Evolutionary conservation across 441 rosid genomes (phyloP).

Genomic region (Aleurites moluccanus): DNA sequence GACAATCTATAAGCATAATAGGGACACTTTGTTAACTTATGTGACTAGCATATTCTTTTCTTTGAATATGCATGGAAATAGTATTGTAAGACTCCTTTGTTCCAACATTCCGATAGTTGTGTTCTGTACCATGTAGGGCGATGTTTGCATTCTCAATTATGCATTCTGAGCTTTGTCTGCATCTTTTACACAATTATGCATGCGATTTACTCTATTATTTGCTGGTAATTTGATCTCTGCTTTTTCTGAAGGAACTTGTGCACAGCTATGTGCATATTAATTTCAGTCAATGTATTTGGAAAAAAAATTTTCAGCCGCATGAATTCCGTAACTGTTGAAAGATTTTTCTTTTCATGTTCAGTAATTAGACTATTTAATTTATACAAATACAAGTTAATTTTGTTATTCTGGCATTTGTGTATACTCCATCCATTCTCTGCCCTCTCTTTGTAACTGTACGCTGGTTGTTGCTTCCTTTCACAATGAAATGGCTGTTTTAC

Average conservation of each 20-base stretch:
- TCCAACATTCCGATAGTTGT: not conserved
- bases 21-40: not conserved
- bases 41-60: not conserved
- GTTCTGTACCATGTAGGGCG: not conserved
- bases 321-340: not conserved
- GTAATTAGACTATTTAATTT: not conserved
- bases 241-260: not conserved
- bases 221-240: not conserved
- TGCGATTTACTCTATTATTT: not conserved
- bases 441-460: not conserved
- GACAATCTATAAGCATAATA: not conserved
- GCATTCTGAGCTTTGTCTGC: not conserved
- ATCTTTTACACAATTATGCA: not conserved
- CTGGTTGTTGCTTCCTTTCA: constrained; percentile 9
- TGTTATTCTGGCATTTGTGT: not conserved
- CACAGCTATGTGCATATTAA: not conserved
- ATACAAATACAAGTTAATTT: not conserved
- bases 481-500: constrained; percentile 15
- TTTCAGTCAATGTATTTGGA: not conserved
- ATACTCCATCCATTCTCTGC: not conserved
- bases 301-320: not conserved
- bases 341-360: not conserved
- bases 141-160: too few species aligned
- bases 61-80: not conserved
- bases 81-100: not conserved